phyloP scores from a whole-genome alignment of 1,139 yeast species.

The Candida tropicalis region DNA sequence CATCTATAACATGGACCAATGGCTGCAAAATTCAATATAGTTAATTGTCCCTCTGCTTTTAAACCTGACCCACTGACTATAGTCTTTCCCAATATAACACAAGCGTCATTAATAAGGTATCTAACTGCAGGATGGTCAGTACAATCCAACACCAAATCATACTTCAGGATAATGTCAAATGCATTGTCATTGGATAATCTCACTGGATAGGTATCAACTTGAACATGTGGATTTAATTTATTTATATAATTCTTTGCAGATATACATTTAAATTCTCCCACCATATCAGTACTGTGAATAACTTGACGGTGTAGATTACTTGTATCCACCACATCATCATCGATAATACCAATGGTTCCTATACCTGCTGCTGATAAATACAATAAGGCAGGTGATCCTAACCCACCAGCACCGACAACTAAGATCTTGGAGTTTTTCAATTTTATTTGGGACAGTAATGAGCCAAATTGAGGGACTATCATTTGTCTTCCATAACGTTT shows the following conservation, averaged over 20 bases:
- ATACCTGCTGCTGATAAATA: slow-evolving; percentile 89
- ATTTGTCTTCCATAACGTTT: slow-evolving; percentile 90
- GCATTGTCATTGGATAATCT: slow-evolving; percentile 62
- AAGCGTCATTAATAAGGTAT: slow-evolving; percentile 84
- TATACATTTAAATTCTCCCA: slow-evolving; percentile 75
- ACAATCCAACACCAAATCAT: slow-evolving; percentile 85
- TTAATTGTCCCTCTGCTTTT: slow-evolving; percentile 86
- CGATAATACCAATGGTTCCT: slow-evolving; percentile 84
- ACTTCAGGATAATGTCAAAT: slow-evolving; percentile 58
- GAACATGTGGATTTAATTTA: slow-evolving; percentile 68
- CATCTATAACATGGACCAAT: slow-evolving; percentile 94
- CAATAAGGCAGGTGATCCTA: slow-evolving; percentile 89
- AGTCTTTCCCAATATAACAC: slow-evolving; percentile 68
- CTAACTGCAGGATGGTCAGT: slow-evolving; percentile 92
- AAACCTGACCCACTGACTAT: slow-evolving; percentile 92
- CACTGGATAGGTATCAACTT: slow-evolving; percentile 52
- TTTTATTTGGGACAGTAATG: slow-evolving; percentile 54
- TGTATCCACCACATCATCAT: slow-evolving; percentile 79
- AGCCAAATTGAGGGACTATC: slow-evolving; percentile 81
- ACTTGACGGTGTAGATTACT: slow-evolving; percentile 92
- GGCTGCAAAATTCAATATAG: slow-evolving; percentile 67
- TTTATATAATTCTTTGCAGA: slow-evolving; percentile 64
- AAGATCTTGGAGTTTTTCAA: slow-evolving; percentile 62
- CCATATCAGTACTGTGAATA: slow-evolving; percentile 65
- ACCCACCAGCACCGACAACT: slow-evolving; percentile 95